Evolutionary conservation across 345 rosid species (phyloP).

Genomic region (Syzygium aromaticum): DNA sequence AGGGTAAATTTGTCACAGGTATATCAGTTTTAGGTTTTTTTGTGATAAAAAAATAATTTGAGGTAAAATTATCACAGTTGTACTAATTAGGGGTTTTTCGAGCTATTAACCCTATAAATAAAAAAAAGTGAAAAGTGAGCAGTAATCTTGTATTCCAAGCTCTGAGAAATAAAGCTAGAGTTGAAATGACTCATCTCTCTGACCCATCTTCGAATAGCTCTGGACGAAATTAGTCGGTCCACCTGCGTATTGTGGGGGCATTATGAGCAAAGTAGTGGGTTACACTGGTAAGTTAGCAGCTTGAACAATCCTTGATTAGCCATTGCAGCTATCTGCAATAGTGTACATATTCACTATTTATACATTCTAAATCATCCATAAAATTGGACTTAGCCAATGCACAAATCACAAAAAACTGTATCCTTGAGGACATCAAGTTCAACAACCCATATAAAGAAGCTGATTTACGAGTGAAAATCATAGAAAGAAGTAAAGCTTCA

Average conservation of each 20-base stretch:
- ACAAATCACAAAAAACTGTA: not conserved
- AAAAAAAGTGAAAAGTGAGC: not conserved
- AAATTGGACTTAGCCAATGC: not conserved
- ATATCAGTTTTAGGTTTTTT: too few relatives aligned
- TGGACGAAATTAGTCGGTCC: not conserved
- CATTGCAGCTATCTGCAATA: too few relatives aligned
- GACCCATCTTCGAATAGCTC: not conserved
- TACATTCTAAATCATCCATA: not conserved
- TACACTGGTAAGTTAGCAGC: not conserved
- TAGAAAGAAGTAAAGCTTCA: not conserved
- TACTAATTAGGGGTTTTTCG: too few relatives aligned
- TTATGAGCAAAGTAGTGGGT: not conserved
- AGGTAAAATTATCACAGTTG: too few relatives aligned
- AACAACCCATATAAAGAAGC: not conserved
- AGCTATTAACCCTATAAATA: too few relatives aligned
- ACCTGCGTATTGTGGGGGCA: not conserved
- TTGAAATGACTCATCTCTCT: not conserved
- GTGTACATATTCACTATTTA: not conserved
- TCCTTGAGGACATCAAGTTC: not conserved
- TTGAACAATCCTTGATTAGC: too few relatives aligned
- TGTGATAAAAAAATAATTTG: too few relatives aligned
- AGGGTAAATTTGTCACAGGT: too few relatives aligned
- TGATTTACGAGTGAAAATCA: not conserved
- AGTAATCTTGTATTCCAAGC: not conserved
- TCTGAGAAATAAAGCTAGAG: not conserved